These are phyloP conservation scores for Aspergillus clavatus DNA, from an alignment of 2,329 filamentous ascomycete genomes.

Conservation along the genomic window DNA sequence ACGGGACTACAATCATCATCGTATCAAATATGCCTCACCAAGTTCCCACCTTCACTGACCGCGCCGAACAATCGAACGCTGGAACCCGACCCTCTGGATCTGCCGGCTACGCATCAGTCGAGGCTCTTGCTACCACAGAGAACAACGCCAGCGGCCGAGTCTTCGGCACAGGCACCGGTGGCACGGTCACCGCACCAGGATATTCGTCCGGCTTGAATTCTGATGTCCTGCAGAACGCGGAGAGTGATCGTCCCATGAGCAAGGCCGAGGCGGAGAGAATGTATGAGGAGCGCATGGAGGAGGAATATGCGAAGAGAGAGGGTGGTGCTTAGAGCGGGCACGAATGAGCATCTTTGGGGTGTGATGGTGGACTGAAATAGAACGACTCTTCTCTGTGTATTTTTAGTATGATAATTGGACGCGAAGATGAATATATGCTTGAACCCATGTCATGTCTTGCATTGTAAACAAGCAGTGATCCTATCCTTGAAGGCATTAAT, in stretches of 20 bases:
- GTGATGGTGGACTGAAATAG: background rate
- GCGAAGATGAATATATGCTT: too few relatives aligned
- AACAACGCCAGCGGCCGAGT: conserved; percentile 11
- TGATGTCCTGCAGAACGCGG: conserved; percentile 13
- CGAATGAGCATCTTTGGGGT: background rate
- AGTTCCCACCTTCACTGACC: conserved; percentile 5
- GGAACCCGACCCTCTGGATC: conserved; percentile 11
- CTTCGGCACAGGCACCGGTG: conserved; percentile 14
- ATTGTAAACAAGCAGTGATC: too few relatives aligned
- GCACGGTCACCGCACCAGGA: conserved; percentile 15
- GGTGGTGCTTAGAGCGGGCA: conserved; percentile 34
- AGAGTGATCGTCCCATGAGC: conserved; percentile 27
- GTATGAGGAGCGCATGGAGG: conserved; percentile 45
- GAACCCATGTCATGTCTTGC: too few relatives aligned
- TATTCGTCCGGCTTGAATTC: conserved; percentile 10
- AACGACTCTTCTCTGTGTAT: background rate
- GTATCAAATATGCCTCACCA: conserved; percentile 15
- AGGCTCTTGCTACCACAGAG: conserved; percentile 9
- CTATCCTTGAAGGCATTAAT: too few relatives aligned
- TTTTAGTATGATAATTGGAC: background rate
- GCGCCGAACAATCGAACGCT: background rate
- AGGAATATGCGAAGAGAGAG: conserved; percentile 45
- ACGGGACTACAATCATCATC: background rate
- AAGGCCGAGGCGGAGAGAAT: conserved; percentile 41
- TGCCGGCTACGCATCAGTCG: conserved; percentile 15